Percentiles rank a stretch among this genome's conserved stretches.
These are phyloP conservation scores for Arthrobotrys iridis DNA, from an alignment of 2,329 filamentous ascomycete species.

Conservation along the genomic window DNA sequence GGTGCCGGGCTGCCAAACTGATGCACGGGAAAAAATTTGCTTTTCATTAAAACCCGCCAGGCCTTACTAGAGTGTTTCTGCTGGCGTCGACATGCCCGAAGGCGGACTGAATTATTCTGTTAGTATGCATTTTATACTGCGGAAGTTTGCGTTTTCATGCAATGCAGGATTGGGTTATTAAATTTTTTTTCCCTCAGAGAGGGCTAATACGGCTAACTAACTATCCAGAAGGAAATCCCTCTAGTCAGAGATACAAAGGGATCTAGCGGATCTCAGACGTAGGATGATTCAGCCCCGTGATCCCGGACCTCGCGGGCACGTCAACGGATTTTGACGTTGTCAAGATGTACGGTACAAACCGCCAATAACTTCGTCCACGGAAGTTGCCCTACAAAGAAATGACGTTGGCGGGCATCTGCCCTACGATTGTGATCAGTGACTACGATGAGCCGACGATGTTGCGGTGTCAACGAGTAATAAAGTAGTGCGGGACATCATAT, in stretches of 20 bases:
- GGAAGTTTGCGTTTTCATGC: constrained; percentile 46
- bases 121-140: constrained; percentile 23
- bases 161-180: constrained; percentile 37
- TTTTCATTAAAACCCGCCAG: constrained; percentile 15
- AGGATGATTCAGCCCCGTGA: constrained; percentile 55
- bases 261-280: constrained; percentile 40
- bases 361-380: background rate
- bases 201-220: constrained; percentile 34
- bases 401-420: constrained; percentile 47
- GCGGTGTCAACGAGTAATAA: constrained; percentile 27
- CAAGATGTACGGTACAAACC: constrained; percentile 11
- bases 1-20: constrained; percentile 36
- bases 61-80: constrained; percentile 26
- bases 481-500: constrained; percentile 50
- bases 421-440: constrained; percentile 47
- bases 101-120: background rate
- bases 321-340: constrained; percentile 36
- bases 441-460: constrained; percentile 28
- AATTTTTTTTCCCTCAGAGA: no score
- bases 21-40: constrained; percentile 39
- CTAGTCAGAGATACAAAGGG: constrained; percentile 46
- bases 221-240: constrained; percentile 24
- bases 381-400: constrained; percentile 11
- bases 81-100: constrained; percentile 13
- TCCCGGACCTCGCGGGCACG: constrained; percentile 33